A percentile compares a stretch with the other conserved stretches of the same genome.
These are phyloP conservation scores for Syzygium aqueum DNA, from an alignment of 345 rosid species.

Conservation along the genomic window DNA sequence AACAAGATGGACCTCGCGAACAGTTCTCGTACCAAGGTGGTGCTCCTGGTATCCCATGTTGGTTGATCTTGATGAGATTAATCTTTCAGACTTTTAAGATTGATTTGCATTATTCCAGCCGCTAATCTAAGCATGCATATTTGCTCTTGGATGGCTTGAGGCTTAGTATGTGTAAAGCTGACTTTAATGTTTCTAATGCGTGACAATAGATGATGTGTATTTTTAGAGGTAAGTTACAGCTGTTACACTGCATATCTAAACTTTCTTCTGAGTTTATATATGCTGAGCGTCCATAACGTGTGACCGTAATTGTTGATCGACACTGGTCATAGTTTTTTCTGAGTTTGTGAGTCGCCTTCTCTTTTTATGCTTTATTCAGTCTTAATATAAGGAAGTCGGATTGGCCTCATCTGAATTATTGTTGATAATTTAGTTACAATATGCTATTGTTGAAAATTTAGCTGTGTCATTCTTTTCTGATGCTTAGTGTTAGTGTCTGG, in stretches of 20 bases:
- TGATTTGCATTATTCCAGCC: not conserved
- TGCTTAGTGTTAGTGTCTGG: not conserved
- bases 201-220: not conserved
- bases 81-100: not conserved
- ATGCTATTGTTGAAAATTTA: not conserved
- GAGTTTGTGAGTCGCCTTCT: not conserved
- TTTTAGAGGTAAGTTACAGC: not conserved
- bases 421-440: not conserved
- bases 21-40: conserved; percentile 31
- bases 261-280: not conserved
- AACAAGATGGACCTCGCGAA: conserved; percentile 76
- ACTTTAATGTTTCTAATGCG: not conserved
- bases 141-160: not conserved
- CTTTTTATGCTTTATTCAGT: not conserved
- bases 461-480: not conserved
- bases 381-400: not conserved
- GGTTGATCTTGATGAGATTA: not conserved
- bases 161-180: not conserved
- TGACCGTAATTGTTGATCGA: not conserved
- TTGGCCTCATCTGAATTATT: not conserved
- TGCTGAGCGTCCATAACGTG: not conserved
- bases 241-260: not conserved
- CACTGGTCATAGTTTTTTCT: not conserved
- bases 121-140: not conserved
- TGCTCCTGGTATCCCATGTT: not conserved